These are phyloP conservation scores for Claviceps pazoutovae DNA, from an alignment of 2,329 filamentous ascomycete genomes.

Conservation along the genomic window DNA sequence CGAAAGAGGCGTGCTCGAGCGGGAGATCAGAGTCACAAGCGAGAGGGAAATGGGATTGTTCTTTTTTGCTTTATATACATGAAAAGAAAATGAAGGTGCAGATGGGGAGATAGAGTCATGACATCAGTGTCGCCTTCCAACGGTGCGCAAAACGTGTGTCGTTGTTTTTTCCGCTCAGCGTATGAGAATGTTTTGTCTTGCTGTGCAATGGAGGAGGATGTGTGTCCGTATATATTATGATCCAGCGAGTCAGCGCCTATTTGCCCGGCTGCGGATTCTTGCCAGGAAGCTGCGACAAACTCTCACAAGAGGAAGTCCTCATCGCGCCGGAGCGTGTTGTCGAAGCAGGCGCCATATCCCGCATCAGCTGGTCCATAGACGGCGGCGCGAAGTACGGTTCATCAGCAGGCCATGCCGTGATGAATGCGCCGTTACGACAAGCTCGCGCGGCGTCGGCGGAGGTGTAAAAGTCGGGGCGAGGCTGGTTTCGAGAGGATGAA, in stretches of 20 bases:
- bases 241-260: background rate
- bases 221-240: background rate
- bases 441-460: slow-evolving; percentile 13
- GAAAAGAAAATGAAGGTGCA: background rate
- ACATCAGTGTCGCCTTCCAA: background rate
- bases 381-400: slow-evolving; percentile 10
- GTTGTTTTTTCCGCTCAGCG: no score
- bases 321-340: background rate
- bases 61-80: background rate
- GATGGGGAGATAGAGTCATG: background rate
- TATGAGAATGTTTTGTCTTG: no score
- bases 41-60: background rate
- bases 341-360: background rate
- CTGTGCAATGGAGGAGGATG: background rate
- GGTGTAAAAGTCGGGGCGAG: slow-evolving; percentile 9
- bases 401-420: slow-evolving; percentile 16
- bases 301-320: background rate
- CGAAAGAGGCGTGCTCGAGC: background rate
- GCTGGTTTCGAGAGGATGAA: background rate
- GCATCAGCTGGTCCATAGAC: slow-evolving; percentile 1
- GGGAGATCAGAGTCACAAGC: background rate
- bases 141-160: no score
- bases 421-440: slow-evolving; percentile 12
- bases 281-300: background rate
- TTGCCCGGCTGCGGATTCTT: background rate